These are phyloP conservation scores for Dothidotthia symphoricarpi DNA, from an alignment of 2,329 filamentous ascomycete genomes.

Conservation along the genomic window DNA sequence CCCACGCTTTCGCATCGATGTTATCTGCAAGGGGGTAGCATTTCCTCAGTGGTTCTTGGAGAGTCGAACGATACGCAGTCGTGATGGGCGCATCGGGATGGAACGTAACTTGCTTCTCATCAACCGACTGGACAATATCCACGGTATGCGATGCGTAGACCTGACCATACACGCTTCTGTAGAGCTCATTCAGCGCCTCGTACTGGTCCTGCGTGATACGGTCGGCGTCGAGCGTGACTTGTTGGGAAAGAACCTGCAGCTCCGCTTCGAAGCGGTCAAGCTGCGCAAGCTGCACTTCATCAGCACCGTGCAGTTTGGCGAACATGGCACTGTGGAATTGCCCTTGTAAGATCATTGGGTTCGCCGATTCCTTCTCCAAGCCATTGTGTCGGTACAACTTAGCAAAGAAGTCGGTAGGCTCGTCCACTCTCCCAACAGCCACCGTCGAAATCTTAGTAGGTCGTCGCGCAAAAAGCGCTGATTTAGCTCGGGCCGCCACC, in stretches of 20 bases:
- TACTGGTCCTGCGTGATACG: slow-evolving; percentile 35
- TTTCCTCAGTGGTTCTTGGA: slow-evolving; percentile 16
- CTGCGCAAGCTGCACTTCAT: slow-evolving; percentile 41
- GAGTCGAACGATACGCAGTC: slow-evolving; percentile 37
- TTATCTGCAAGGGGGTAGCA: slow-evolving; percentile 5
- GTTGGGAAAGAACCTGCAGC: slow-evolving; percentile 38
- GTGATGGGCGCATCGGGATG: slow-evolving; percentile 11
- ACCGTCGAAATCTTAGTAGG: slow-evolving; percentile 30
- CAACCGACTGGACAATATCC: slow-evolving; percentile 10
- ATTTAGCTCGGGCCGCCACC: slow-evolving; percentile 22
- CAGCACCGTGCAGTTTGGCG: slow-evolving; percentile 25
- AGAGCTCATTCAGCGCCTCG: slow-evolving; percentile 27
- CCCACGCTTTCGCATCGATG: slow-evolving; percentile 59
- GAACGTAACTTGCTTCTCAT: slow-evolving; percentile 8
- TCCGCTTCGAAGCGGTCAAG: slow-evolving; percentile 46
- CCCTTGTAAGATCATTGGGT: slow-evolving; percentile 27
- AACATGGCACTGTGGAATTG: slow-evolving; percentile 33
- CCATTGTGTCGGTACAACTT: slow-evolving; percentile 29
- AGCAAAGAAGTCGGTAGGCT: slow-evolving; percentile 19
- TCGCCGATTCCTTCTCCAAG: slow-evolving; percentile 16
- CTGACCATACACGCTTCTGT: slow-evolving; percentile 21
- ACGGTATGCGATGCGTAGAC: slow-evolving; percentile 23
- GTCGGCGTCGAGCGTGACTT: slow-evolving; percentile 35
- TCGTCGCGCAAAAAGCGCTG: slow-evolving; percentile 37
- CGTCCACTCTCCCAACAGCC: slow-evolving; percentile 7